These are phyloP conservation scores for Mucor racemosus DNA, from an alignment of 371 early-diverging fungal species.

Conservation along the genomic window DNA sequence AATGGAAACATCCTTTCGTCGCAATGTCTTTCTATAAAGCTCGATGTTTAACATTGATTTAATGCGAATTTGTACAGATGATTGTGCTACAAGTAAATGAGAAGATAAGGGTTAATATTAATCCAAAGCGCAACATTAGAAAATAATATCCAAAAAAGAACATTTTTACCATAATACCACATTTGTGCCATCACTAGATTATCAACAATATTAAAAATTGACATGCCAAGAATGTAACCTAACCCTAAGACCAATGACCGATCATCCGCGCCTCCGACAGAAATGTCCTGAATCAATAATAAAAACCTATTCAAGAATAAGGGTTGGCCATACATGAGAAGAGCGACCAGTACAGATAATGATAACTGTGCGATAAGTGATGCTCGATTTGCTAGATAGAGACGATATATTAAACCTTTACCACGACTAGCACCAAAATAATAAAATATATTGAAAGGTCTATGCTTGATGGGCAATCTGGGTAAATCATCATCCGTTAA, in stretches of 20 bases:
- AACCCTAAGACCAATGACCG: conserved; percentile 39
- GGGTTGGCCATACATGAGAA: conserved; percentile 36
- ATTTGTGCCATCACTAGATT: conserved; percentile 46
- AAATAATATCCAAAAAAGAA: neutral
- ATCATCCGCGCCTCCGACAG: conserved; percentile 7
- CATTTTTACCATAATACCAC: conserved; percentile 47
- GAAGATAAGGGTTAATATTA: neutral
- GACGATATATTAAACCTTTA: conserved; percentile 25
- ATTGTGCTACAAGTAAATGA: conserved; percentile 23
- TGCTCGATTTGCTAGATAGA: conserved; percentile 27
- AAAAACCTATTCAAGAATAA: conserved; percentile 42
- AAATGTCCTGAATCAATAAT: conserved; percentile 36
- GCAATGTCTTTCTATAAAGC: conserved; percentile 60
- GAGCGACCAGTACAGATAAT: conserved; percentile 30
- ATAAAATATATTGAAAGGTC: conserved; percentile 37
- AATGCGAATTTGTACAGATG: conserved; percentile 48
- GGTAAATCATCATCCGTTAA: conserved; percentile 41
- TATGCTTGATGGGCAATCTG: conserved; percentile 27
- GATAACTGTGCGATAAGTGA: conserved; percentile 32
- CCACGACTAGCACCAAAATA: conserved; percentile 28
- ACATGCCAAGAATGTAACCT: conserved; percentile 40
- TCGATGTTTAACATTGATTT: conserved; percentile 57
- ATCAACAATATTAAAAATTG: conserved; percentile 37
- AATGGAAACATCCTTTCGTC: conserved; percentile 35
- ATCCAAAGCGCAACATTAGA: neutral